Base-by-base conservation (phyloP, 139 green algal genomes). In the Edaphochlamys debaryana region DNA sequence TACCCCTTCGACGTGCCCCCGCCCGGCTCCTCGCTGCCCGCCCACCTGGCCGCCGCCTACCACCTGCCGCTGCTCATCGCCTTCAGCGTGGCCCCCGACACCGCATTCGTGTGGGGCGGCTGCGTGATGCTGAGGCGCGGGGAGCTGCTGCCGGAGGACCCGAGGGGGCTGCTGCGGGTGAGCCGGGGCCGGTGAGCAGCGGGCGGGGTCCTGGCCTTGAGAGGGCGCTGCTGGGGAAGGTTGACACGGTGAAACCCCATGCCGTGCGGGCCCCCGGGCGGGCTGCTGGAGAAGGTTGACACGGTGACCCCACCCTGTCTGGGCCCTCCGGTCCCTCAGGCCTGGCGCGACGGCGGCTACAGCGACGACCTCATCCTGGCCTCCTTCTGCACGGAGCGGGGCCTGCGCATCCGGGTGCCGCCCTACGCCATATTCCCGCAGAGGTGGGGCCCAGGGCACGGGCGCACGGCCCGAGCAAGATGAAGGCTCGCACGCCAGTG, bases 321-420 rank as follows among this genome's bases (percentile, higher is more conserved):
- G n/a, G n/a, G n/a, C n/a, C 45, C 45, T 54, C 45, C 45, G 45
- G 45, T 54, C 11, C 11, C 50, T 13, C 85, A 92, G 85, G 89
- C 90, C 22, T 97, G 94, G 92, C 42, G 52, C 0, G 60, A 94
- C 25, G 95, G 95, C 30, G 96, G 96, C 36, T 98, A 98, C 89
- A 95, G 89, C 17, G 96, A 99, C 83, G 96, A 99, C 88, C 90
- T 99, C 20, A 96, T 94, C 2, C 86, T 97, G 9, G 95, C 95
- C 13, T 88, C 92, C 37, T 84, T 89, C 68, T 95, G 92, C 66
- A 85, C 66, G 0, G 82, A 93, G 64, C 85, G 91, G 0, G 23
- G 79, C 19, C 86, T 96, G 69, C n/a, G 41, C 36, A 91, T 98
- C 25, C 85, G 88, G 30, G 91, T 92, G 77, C 95, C 94, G 0